phyloP scores from a whole-genome alignment of 2,329 filamentous ascomycete genomes.

The Plectosphaerella sp. region DNA sequence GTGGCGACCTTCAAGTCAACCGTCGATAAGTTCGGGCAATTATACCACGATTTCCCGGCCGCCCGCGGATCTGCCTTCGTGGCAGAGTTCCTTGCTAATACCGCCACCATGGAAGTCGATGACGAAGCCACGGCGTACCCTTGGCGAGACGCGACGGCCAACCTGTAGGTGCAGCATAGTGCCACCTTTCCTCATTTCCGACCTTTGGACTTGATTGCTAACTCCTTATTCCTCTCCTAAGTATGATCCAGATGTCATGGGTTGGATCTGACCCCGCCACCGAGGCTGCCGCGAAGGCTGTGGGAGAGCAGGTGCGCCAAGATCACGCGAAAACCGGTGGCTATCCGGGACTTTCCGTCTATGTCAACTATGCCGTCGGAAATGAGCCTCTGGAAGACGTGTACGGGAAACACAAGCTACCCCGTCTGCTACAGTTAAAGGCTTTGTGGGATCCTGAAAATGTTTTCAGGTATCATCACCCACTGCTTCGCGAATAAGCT shows the following conservation, averaged over 20 bases:
- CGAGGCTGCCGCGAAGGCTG: background rate
- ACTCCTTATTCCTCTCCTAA: background rate
- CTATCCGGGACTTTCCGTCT: conserved; percentile 5
- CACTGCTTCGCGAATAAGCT: background rate
- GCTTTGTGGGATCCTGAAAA: conserved; percentile 19
- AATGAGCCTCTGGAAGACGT: conserved; percentile 20
- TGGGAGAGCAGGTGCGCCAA: background rate
- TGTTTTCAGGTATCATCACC: conserved; percentile 15
- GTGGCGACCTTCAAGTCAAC: background rate
- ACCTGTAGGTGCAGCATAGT: background rate
- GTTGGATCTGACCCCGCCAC: background rate
- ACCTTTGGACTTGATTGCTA: background rate
- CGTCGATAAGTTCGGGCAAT: background rate
- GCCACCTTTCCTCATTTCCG: background rate
- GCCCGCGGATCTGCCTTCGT: conserved; percentile 15
- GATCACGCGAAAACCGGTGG: background rate
- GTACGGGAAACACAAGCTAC: conserved; percentile 17
- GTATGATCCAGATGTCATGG: background rate
- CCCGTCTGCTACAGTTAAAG: conserved; percentile 19
- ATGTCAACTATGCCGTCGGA: conserved; percentile 26
- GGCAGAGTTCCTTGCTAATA: conserved; percentile 28
- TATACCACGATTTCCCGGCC: background rate
- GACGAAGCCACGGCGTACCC: conserved; percentile 29
- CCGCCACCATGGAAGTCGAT: conserved; percentile 22
- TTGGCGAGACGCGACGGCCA: conserved; percentile 15